Conservation (phyloP, 139 green algal species). For the Chlamydomonas sp. region DNA sequence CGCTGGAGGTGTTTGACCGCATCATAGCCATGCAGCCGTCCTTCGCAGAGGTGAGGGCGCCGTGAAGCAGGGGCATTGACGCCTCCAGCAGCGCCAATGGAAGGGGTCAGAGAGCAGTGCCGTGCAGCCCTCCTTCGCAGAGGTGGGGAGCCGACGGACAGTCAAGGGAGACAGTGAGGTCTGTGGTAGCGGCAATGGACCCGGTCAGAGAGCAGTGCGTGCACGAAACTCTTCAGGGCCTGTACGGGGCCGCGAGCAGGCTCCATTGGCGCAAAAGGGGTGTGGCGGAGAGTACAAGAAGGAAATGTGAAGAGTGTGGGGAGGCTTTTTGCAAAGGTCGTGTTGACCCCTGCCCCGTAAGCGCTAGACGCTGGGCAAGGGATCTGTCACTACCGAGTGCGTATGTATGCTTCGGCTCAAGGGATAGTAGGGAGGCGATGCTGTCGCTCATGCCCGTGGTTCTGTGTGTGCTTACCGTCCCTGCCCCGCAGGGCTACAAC, state of each 20-base stretch:
- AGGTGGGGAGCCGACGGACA: no score
- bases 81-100: not conserved
- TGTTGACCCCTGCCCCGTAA: not conserved
- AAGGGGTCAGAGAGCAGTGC: not conserved
- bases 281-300: no score
- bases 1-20: slow-evolving; percentile 49
- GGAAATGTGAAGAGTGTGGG: no score
- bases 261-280: no score
- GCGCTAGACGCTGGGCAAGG: not conserved
- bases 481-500: slow-evolving; percentile 67
- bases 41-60: slow-evolving; percentile 52
- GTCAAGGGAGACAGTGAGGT: no score
- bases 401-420: not conserved
- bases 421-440: not conserved
- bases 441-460: not conserved
- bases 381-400: not conserved
- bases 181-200: no score
- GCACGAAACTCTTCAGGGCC: no score
- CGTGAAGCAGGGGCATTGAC: not conserved
- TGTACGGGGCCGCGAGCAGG: no score
- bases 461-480: no score
- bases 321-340: no score
- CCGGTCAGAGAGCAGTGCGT: no score
- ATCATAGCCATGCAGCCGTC: slow-evolving; percentile 46
- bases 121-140: no score